These are phyloP conservation scores for Chaetomium cochliodes DNA, from an alignment of 495 filamentous ascomycete species.

Conservation along the genomic window DNA sequence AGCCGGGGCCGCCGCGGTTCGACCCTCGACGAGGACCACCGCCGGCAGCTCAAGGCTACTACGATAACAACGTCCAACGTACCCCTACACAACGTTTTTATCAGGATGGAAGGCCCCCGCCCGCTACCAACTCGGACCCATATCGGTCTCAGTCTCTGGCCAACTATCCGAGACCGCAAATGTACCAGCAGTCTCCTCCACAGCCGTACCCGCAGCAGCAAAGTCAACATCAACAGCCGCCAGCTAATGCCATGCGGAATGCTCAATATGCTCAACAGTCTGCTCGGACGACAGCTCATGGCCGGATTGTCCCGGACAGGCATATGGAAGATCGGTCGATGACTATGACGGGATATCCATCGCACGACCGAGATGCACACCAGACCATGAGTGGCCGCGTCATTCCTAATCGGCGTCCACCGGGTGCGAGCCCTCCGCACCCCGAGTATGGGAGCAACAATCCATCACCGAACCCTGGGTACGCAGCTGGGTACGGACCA, in stretches of 20 bases:
- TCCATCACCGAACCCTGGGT: conserved; percentile 21
- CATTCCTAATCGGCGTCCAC: conserved; percentile 63
- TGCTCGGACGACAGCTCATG: conserved; percentile 79
- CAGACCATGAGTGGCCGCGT: conserved; percentile 91
- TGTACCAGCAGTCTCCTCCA: conserved; percentile 60
- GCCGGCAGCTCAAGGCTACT: conserved; percentile 55
- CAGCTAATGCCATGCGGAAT: conserved; percentile 72
- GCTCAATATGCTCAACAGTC: conserved; percentile 64
- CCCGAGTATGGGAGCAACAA: conserved; percentile 23
- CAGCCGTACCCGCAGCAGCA: conserved; percentile 49
- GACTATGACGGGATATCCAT: conserved; percentile 85
- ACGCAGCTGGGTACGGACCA: conserved; percentile 31
- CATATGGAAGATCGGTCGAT: conserved; percentile 84
- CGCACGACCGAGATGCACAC: conserved; percentile 68
- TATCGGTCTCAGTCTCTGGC: conserved; percentile 93
- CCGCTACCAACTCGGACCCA: conserved; percentile 78
- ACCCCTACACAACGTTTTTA: conserved; percentile 57
- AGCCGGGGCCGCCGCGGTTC: conserved; percentile 17
- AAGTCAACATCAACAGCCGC: conserved; percentile 53
- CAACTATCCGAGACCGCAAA: conserved; percentile 60
- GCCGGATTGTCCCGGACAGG: conserved; percentile 83
- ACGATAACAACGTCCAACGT: conserved; percentile 53
- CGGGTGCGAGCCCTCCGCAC: conserved; percentile 29
- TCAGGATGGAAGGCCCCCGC: conserved; percentile 54
- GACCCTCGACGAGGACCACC: conserved; percentile 29